These are phyloP conservation scores for Nothophytophthora sp. DNA, from an alignment of 352 stramenopile species.

Conservation along the genomic window DNA sequence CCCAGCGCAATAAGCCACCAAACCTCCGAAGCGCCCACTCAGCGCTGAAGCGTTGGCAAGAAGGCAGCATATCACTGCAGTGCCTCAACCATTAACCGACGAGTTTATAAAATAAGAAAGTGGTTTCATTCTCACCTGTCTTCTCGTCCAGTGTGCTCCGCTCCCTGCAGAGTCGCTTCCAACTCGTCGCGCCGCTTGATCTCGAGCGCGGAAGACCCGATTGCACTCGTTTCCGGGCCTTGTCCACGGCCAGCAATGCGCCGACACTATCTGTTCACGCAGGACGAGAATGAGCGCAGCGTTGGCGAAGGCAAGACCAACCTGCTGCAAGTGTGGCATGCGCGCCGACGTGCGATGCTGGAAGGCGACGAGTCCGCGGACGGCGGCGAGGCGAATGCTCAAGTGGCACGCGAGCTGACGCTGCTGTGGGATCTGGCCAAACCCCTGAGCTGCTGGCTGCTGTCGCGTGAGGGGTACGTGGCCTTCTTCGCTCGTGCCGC, in stretches of 20 bases:
- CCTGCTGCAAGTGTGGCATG: slow-evolving; percentile 55
- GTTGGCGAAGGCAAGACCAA: slow-evolving; percentile 57
- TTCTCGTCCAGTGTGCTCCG: too few relatives aligned
- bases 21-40: neutral
- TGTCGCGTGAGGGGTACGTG: slow-evolving; percentile 42
- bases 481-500: slow-evolving; percentile 63
- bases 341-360: slow-evolving; percentile 39
- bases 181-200: slow-evolving; percentile 21
- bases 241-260: slow-evolving; percentile 30
- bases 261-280: slow-evolving; percentile 61
- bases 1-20: slow-evolving; percentile 12
- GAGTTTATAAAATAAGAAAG: too few relatives aligned
- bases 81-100: slow-evolving; percentile 22
- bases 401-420: slow-evolving; percentile 32
- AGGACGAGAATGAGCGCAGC: slow-evolving; percentile 60
- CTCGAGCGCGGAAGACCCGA: too few relatives aligned
- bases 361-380: slow-evolving; percentile 19
- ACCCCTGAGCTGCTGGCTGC: slow-evolving; percentile 12
- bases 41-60: slow-evolving; percentile 3
- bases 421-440: slow-evolving; percentile 73
- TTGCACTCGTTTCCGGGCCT: neutral
- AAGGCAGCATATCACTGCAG: slow-evolving; percentile 7
- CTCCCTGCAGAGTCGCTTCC: slow-evolving; percentile 7
- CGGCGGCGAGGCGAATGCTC: slow-evolving; percentile 17
- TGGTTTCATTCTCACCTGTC: too few relatives aligned